Evolutionary conservation across 257 asterid genomes (phyloP), one percentile per base, ranked within the genome.

Genomic region (Capsicum chinense): DNA sequence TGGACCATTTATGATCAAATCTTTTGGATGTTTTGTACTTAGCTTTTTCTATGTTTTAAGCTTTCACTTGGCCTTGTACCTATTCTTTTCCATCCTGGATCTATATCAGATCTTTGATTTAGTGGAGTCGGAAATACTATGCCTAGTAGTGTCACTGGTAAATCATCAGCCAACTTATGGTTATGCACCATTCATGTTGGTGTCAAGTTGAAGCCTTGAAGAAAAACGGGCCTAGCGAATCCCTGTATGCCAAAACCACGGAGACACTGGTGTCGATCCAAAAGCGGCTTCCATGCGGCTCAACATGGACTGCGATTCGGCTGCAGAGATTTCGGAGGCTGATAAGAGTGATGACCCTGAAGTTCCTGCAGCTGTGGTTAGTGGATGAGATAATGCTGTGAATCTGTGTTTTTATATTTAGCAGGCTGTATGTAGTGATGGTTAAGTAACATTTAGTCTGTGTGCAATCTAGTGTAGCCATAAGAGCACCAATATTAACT

Each of bases 251-350:
- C 26, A 93, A 85, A 88, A 88, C 91, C 81, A 94, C 98, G 48
- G 56, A 59, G 93, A 94, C 88, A 92, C 95, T 1, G 97, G 98
- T 79, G 73, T 94, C 80, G 88, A 93, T 88, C 93, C 90, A 11
- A 83, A 85, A 86, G 95, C 84, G 86, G 98, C 95, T 80, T 94
- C 98, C 81, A 93, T 91, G 90, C 90, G 94, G 88, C 93, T 94
- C 70, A 92, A 92, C 76, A 70, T 94, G 58, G 98, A 93, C 80
- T 94, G 98, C 98, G 98, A 95, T 88, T 88, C 93, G 76, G 95
- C 97, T 44, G 97, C 97, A 39, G 97, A 92, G 88, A 89, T 94
- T 82, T 94, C 89, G 74, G 97, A 92, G n/a, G 83, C 42, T 7
- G 39, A 47, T n/a, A 58, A n/a, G 58, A 73, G 17, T 19, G 80